Evolutionary conservation across 495 filamentous ascomycete genomes (phyloP).

Genomic region (Viridothelium virens): DNA sequence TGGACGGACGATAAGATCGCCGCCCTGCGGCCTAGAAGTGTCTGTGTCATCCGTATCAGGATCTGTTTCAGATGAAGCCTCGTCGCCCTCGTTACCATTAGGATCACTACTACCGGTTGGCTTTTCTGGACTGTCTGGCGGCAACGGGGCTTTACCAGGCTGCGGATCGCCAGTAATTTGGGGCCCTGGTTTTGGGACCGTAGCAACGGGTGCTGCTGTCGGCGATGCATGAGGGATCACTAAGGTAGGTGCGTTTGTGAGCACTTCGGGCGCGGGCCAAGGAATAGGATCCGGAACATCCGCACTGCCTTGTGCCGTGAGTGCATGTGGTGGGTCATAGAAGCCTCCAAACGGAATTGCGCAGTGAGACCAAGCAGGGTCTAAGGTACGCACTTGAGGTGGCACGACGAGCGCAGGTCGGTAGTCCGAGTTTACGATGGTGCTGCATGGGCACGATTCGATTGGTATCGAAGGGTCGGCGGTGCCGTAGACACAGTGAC

Average conservation of each 20-base stretch:
- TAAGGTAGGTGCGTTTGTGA: background rate
- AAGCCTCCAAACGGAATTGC: constrained; percentile 9
- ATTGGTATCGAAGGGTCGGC: background rate
- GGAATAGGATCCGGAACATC: constrained; percentile 1
- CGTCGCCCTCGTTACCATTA: background rate
- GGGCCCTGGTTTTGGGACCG: background rate
- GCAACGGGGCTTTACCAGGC: background rate
- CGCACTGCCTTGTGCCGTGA: constrained; percentile 6
- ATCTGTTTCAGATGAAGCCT: background rate
- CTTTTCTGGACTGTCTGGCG: background rate
- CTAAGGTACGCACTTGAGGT: constrained; percentile 12
- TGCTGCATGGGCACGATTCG: constrained; percentile 4
- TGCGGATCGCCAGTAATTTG: background rate
- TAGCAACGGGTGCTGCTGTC: background rate
- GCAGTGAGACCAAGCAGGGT: constrained; percentile 15
- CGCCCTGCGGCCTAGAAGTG: background rate
- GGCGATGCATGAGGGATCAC: background rate
- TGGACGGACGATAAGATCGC: background rate
- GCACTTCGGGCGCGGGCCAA: background rate
- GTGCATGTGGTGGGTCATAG: constrained; percentile 14
- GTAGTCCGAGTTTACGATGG: constrained; percentile 13
- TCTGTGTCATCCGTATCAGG: background rate
- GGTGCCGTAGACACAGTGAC: background rate
- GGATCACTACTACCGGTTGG: background rate
- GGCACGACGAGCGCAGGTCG: constrained; percentile 12